Percentiles rank a stretch among this genome's conserved stretches.
phyloP scores from a whole-genome alignment of 805 yeast species.

The Saturnispora mendoncae region DNA sequence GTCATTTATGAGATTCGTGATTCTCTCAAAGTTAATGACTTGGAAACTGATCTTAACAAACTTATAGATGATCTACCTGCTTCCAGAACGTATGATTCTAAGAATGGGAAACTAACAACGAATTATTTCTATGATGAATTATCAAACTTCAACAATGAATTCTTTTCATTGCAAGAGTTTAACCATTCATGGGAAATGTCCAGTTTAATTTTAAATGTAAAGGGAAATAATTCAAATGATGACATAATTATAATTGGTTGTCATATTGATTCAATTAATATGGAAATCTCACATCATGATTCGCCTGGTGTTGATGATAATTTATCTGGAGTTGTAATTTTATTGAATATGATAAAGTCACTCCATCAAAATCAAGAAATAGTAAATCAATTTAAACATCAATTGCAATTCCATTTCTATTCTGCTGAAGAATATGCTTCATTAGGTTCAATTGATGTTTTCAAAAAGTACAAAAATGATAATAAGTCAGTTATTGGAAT shows the following conservation, averaged over 20 bases:
- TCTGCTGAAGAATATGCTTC: constrained; percentile 93
- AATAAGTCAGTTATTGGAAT: constrained; percentile 58
- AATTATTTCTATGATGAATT: constrained; percentile 55
- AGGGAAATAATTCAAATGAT: constrained; percentile 23
- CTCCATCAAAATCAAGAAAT: constrained; percentile 17
- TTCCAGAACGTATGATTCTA: constrained; percentile 69
- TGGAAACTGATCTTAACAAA: constrained; percentile 5
- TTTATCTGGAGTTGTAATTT: constrained; percentile 79
- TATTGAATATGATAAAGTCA: constrained; percentile 45
- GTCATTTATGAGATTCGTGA: constrained; percentile 29
- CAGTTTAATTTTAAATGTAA: constrained; percentile 58
- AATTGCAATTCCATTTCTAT: constrained; percentile 89
- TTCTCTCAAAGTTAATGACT: not conserved
- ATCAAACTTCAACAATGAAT: constrained; percentile 6
- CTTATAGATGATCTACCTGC: constrained; percentile 22
- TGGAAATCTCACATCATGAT: constrained; percentile 44
- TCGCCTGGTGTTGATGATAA: constrained; percentile 97
- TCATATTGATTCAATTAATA: constrained; percentile 79
- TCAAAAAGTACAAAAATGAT: constrained; percentile 41
- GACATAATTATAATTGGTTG: constrained; percentile 69
- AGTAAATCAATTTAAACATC: constrained; percentile 34
- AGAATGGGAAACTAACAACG: constrained; percentile 62
- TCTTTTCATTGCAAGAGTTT: constrained; percentile 33
- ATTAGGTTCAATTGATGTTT: constrained; percentile 76
- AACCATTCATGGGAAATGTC: constrained; percentile 73